Evolutionary conservation across 2,329 filamentous ascomycete genomes (phyloP), one percentile per base, ranked within the genome.

Genomic region (Cytospora piceicola): DNA sequence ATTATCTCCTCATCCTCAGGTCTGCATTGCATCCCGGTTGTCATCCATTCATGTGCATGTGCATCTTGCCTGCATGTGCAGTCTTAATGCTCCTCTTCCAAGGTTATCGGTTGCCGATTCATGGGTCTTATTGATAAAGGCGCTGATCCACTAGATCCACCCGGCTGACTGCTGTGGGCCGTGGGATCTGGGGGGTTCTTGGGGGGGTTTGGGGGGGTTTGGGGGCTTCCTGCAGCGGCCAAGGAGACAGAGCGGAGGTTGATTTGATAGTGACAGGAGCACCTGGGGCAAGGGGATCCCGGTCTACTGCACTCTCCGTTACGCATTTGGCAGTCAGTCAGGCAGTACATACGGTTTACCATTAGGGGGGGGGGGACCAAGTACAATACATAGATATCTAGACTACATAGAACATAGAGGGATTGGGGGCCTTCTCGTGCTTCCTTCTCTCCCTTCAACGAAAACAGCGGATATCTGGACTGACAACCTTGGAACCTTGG

Each of bases 11-110:
- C n/a, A 46, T 61, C 32, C 49, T 32, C 32, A 52, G 24, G n/a
- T n/a, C 49, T 61, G 58, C 58, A 54, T 61, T 20, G 15, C 39
- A 42, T 42, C 17, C 3, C 27, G 6, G 6, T 42, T 15, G 6
- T 46, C 59, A 51, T 22, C 55, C 34, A 49, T 46, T n/a, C 51
- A 49, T 29, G 51, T 62, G 59, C 59, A 55, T 61, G n/a, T 52
- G 14, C 59, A 30, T 42, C 32, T 29, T 29, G 52, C 52, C 32
- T 22, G 59, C 59, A 62, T 54, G 34, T 46, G 59, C 42, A 46
- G 22, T 11, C 3, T 29, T 29, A n/a, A 46, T 2, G 42, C 27
- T 29, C 3, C 27, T 29, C 3, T n/a, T 46, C 42, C 42, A 46
- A 46, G 42, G 42, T n/a, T 46, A 46, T 46, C 42, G 42, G 42